Evolutionary conservation across 345 rosid genomes (phyloP), one percentile per base, ranked within the genome.

Genomic region (Clausena lansium): DNA sequence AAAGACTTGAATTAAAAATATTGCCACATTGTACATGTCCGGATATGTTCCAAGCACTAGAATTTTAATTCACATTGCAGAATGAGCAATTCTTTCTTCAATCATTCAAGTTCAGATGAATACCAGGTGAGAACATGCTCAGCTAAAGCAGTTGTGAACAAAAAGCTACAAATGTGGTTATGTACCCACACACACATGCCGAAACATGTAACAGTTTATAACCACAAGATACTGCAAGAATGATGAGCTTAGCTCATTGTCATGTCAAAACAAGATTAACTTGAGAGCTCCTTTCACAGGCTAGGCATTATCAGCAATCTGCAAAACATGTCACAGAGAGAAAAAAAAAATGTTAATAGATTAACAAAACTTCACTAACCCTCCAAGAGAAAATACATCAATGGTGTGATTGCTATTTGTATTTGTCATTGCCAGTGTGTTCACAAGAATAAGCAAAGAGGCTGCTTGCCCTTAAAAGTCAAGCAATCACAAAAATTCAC

Each of bases 151-250:
- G 75, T 71, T 52, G 69, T 64, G 76, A 77, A 80, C 39, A 67
- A 75, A 60, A 66, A 4, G 38, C 4, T 22, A 68, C 24, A 65
- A 52, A 9, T 45, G 36, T 22, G 30, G 62, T 73, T 60, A 22
- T 67, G 63, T 75, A 75, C 74, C 71, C 79, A 54, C 58, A 25
- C 78, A 72, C 28, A 77, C 33, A 57, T 61, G 71, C 70, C 52
- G 70, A 36, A 82, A 67, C 70, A 77, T 74, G 54, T 36, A 60
- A 75, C 70, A 77, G 78, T 80, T 82, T 71, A 62, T 68, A 63
- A 74, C 38, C 80, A 73, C 60, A 65, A 63, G 81, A 70, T 73
- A 78, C 78, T 71, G 45, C 82, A 45, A 35, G 59, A 80, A 70
- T 35, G 75, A 68, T 28, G 68, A 75, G 82, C 63, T 38, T 66